Evolutionary conservation across 148 eudicot species (phyloP).

Genomic region (Silene uniflora): DNA sequence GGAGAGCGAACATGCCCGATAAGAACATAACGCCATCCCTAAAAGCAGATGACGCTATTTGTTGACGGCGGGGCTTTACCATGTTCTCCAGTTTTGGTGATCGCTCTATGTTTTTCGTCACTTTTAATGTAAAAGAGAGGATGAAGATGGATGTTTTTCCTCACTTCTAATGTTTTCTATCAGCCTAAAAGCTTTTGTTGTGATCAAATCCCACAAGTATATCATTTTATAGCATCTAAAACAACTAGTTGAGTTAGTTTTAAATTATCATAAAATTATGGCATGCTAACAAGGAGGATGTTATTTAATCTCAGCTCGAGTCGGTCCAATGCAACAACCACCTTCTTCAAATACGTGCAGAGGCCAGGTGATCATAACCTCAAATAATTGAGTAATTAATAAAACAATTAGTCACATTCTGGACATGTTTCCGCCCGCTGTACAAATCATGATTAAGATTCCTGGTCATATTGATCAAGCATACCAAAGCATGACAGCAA

Average conservation of each 20-base stretch:
- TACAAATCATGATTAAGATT: background rate
- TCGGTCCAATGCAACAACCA: background rate
- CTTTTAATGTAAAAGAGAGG: background rate
- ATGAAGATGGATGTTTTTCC: background rate
- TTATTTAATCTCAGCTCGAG: background rate
- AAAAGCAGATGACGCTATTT: background rate
- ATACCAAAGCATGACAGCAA: background rate
- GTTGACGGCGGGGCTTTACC: background rate
- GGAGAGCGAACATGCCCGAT: background rate
- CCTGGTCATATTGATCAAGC: background rate
- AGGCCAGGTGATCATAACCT: background rate
- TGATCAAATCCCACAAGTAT: background rate
- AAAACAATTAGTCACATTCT: background rate
- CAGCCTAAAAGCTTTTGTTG: background rate
- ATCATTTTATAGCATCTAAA: conserved; percentile 2
- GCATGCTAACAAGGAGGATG: background rate
- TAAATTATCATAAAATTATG: background rate
- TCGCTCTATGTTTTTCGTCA: background rate
- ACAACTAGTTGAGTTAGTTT: background rate
- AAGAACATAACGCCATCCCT: conserved; percentile 10
- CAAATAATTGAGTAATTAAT: background rate
- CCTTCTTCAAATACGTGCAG: conserved; percentile 6
- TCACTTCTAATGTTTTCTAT: background rate
- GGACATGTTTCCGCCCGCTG: background rate
- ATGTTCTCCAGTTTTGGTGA: background rate